phyloP scores from a whole-genome alignment of 208 protist species.

The Leishmania gerbilli region DNA sequence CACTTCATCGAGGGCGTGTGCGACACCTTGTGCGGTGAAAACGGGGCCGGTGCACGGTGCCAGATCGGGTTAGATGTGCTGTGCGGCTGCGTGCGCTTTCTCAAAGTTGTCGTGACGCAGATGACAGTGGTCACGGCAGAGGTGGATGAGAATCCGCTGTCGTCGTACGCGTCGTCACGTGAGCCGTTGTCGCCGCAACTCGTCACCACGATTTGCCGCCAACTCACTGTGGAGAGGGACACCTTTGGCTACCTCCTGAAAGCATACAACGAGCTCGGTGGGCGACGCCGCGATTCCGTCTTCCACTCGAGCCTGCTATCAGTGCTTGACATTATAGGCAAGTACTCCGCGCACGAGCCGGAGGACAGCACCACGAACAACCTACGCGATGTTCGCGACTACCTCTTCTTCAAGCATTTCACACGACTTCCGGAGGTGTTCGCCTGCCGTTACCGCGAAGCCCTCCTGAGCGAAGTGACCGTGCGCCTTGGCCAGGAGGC shows the following conservation, averaged over 20 bases:
- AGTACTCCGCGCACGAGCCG: conserved; percentile 13
- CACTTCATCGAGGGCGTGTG: conserved; percentile 61
- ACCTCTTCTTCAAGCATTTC: conserved; percentile 57
- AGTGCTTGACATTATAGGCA: conserved; percentile 52
- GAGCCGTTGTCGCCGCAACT: conserved; percentile 41
- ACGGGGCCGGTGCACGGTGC: conserved; percentile 19
- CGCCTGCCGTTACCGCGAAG: conserved; percentile 42
- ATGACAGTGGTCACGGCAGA: conserved; percentile 14
- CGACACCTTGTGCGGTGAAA: conserved; percentile 25
- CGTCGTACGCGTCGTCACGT: conserved; percentile 25
- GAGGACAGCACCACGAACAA: conserved; percentile 35
- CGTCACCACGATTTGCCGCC: conserved; percentile 48
- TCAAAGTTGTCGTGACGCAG: conserved; percentile 49
- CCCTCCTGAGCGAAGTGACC: conserved; percentile 44
- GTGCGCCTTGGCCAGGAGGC: conserved; percentile 54
- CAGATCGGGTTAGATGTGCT: conserved; percentile 61
- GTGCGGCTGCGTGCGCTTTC: conserved; percentile 54
- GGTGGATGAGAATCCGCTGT: conserved; percentile 36
- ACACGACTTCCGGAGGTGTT: conserved; percentile 46
- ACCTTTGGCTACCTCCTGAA: conserved; percentile 54
- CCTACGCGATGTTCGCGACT: conserved; percentile 63
- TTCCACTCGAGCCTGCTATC: conserved; percentile 69
- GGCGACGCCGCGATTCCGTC: conserved; percentile 47
- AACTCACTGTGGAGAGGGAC: conserved; percentile 68
- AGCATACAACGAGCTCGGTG: conserved; percentile 62